phyloP scores from a whole-genome alignment of 768 basidiomycete genomes.

The Suillus decipiens region DNA sequence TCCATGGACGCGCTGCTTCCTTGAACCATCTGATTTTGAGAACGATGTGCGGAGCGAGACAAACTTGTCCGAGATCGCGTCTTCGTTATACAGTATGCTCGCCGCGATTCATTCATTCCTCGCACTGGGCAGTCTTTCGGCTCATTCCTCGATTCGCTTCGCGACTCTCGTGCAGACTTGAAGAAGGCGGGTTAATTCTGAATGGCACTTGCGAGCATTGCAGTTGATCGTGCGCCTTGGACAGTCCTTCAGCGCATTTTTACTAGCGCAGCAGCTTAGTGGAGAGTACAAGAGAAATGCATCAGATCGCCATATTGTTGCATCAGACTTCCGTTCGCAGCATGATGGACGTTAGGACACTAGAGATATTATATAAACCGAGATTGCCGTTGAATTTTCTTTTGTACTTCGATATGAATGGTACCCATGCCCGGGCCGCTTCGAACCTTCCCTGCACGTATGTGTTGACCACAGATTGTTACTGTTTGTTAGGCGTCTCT shows the following conservation, averaged over 20 bases:
- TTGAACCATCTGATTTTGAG: background rate
- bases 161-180: background rate
- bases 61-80: background rate
- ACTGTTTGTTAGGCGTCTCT: conserved; percentile 1
- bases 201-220: background rate
- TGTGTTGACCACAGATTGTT: background rate
- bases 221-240: background rate
- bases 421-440: background rate
- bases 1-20: background rate
- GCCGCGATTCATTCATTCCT: background rate
- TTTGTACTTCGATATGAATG: background rate
- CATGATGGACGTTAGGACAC: background rate
- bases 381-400: background rate
- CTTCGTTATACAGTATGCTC: background rate
- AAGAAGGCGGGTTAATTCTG: background rate
- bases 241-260: conserved; percentile 8
- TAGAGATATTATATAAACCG: background rate
- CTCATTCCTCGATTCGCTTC: background rate
- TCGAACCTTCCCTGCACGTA: background rate
- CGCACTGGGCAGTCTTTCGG: background rate
- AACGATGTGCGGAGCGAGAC: background rate
- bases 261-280: background rate
- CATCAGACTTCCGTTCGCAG: background rate
- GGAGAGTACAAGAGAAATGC: conserved; percentile 11
- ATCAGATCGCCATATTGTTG: background rate